Evolutionary conservation across 805 yeast species (phyloP).

Genomic region (Teunomyces atbi): DNA sequence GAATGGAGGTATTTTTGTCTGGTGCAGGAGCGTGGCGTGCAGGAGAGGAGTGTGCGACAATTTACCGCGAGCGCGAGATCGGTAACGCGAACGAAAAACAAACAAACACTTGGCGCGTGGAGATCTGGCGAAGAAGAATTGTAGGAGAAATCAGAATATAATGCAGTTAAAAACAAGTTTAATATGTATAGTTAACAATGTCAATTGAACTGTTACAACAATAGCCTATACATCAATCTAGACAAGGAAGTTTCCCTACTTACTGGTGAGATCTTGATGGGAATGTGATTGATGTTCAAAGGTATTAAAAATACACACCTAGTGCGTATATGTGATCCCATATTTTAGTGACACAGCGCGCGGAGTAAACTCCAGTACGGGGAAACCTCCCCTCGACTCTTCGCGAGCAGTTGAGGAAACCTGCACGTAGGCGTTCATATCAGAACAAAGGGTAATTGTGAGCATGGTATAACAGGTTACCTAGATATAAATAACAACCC

Average conservation of each 20-base stretch:
- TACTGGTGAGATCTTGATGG: background rate
- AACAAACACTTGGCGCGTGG: conserved; percentile 2
- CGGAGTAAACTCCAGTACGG: conserved; percentile 4
- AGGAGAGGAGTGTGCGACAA: conserved; percentile 4
- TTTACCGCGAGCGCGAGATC: conserved; percentile 3
- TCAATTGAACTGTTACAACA: no score
- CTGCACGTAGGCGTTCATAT: conserved; percentile 1
- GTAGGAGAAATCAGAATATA: background rate
- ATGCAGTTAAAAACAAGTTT: no score
- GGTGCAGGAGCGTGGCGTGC: conserved; percentile 5
- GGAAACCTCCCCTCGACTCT: background rate
- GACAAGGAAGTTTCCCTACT: background rate
- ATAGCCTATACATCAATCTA: no score
- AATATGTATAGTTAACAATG: no score
- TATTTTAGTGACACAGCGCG: background rate
- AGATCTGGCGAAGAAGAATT: conserved; percentile 3
- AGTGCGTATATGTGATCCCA: background rate
- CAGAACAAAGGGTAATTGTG: background rate
- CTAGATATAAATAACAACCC: conserved; percentile 1
- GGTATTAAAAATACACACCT: background rate
- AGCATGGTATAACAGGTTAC: background rate
- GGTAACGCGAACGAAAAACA: conserved; percentile 3
- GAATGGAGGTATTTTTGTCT: background rate
- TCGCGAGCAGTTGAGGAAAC: background rate
- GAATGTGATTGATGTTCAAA: background rate